Conservation (phyloP, 2,329 filamentous ascomycete genomes). For the Mollisia scopiformis region DNA sequence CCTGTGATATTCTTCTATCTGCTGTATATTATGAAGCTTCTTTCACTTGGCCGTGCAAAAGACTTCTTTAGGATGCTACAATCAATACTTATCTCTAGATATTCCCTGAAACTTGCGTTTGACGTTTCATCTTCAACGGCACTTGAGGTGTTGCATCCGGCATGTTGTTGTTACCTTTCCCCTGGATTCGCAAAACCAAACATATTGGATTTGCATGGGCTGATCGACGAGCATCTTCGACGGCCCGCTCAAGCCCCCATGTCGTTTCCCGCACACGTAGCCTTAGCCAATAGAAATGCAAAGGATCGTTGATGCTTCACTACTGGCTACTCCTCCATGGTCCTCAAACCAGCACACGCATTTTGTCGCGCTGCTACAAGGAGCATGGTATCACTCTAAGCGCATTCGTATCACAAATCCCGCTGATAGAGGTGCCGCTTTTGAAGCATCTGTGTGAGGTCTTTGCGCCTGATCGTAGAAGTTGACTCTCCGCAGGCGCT, state of each 20-base stretch:
- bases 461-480: conserved; percentile 7
- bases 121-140: neutral
- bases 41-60: neutral
- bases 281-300: conserved; percentile 9
- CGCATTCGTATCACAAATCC: conserved; percentile 12
- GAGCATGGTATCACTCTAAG: conserved; percentile 3
- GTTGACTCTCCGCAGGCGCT: conserved; percentile 12
- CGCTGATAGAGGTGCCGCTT: neutral
- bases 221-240: conserved; percentile 13
- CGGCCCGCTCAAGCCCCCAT: conserved; percentile 16
- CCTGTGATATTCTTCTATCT: neutral
- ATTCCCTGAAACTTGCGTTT: neutral
- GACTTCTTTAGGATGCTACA: neutral
- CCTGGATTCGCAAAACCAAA: neutral
- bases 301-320: conserved; percentile 1
- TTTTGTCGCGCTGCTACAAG: conserved; percentile 3
- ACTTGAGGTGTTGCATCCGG: conserved; percentile 3
- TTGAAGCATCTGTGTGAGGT: neutral
- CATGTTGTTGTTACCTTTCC: neutral
- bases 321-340: conserved; percentile 16
- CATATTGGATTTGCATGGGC: conserved; percentile 3
- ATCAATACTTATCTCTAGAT: neutral
- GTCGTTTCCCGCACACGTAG: conserved; percentile 10
- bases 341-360: conserved; percentile 14
- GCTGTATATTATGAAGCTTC: neutral